Evolutionary conservation across 345 rosid species (phyloP), one percentile per base, ranked within the genome.

Genomic region (Eucalyptus curtisii): DNA sequence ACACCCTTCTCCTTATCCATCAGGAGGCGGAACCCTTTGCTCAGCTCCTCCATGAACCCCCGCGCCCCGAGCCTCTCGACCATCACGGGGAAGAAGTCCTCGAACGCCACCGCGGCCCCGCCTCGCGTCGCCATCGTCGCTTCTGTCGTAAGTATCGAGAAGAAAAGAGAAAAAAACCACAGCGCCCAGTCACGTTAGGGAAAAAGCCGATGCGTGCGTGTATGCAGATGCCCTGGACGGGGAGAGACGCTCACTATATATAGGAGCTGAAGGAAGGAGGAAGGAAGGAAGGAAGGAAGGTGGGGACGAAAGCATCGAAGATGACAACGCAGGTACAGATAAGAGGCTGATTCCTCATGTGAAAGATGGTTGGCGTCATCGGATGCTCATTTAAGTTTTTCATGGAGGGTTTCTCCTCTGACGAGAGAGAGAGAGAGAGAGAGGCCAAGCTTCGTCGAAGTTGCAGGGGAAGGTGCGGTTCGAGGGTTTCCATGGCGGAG

Each of bases 1-100:
- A 90, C 82, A 1, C 93, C 96, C 31, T 91, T 93, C 49, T 92
- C 91, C 10, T 76, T 89, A 27, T 95, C 97, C 91, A 89, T 92
- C 92, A 95, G 31, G 91, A 95, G 53, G 16, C 91, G 90, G 87
- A 95, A 95, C 88, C 97, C 97, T 13, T 92, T 94, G 17, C 61
- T 81, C 31, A 95, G 86, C 93, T 95, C 96, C 82, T 90, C 89
- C 94, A 95, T 95, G 76, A 95, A 91, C 76, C 97, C 97, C 2
- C 93, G 94, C 3, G 94, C 90, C 0, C 97, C 97, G 5, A 95
- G 40, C 86, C 88, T 91, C 89, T 93, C 94, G 80, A 93, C 91
- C 97, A 95, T 95, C 30, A 94, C 90, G 12, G 96, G 95, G 88
- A 95, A 95, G 50, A 86, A 91, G 87, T 94, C 96, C 59, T 95